Conservation (phyloP, 2,329 filamentous ascomycete genomes). For the Aspergillus pseudonomiae region DNA sequence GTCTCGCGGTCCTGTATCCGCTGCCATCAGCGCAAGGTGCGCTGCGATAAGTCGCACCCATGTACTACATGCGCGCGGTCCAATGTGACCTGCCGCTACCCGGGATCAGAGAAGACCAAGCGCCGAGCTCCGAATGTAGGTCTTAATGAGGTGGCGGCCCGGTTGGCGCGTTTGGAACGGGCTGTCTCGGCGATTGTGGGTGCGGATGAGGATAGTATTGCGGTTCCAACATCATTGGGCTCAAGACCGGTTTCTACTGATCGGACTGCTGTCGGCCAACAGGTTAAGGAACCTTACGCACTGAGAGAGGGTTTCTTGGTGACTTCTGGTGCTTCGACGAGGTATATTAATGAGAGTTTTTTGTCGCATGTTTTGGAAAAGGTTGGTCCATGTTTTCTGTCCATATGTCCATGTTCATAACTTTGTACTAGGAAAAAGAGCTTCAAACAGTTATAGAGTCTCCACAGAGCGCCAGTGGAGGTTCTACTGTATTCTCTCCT, state of each 20-base stretch:
- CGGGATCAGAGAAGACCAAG: conserved; percentile 25
- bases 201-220: not conserved
- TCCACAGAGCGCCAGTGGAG: conserved; percentile 10
- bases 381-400: not conserved
- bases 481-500: conserved; percentile 11
- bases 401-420: not conserved
- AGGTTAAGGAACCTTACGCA: not conserved
- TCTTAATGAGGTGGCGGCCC: conserved; percentile 23
- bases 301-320: conserved; percentile 23
- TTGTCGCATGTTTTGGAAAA: conserved; percentile 31
- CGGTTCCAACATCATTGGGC: not conserved
- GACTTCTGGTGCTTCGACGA: conserved; percentile 21
- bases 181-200: conserved; percentile 16
- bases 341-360: conserved; percentile 34
- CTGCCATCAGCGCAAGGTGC: conserved; percentile 34
- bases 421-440: conserved; percentile 17
- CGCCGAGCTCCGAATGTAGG: conserved; percentile 23
- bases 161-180: conserved; percentile 28
- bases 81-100: conserved; percentile 27
- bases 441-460: conserved; percentile 27
- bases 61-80: conserved; percentile 27
- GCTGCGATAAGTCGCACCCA: conserved; percentile 29
- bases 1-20: conserved; percentile 34
- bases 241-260: not conserved
- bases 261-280: not conserved